A percentile compares a stretch with the other conserved stretches of the same genome.
phyloP scores from a whole-genome alignment of 1,139 yeast species.

The Geotrichum armillariae region DNA sequence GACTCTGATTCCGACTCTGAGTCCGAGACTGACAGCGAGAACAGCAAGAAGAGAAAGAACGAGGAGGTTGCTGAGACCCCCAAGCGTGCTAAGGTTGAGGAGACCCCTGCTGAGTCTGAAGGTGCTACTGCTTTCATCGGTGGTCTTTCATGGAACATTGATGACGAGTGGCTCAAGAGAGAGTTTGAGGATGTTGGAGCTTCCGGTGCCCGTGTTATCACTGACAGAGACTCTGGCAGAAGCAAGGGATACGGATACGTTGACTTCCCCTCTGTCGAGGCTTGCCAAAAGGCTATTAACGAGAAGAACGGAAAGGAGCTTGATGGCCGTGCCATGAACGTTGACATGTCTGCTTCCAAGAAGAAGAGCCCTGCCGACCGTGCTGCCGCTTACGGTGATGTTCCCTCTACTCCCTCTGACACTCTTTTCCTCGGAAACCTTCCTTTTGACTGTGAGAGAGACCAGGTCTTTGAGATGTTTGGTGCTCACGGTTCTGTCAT shows the following conservation, averaged over 20 bases:
- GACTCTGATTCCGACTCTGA: slow-evolving; percentile 34
- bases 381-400: slow-evolving; percentile 18
- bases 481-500: slow-evolving; percentile 77
- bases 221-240: slow-evolving; percentile 89
- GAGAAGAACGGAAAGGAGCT: slow-evolving; percentile 91
- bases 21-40: slow-evolving; percentile 29
- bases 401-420: slow-evolving; percentile 54
- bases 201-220: slow-evolving; percentile 83
- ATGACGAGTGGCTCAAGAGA: slow-evolving; percentile 86
- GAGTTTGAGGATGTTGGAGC: slow-evolving; percentile 86
- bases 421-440: slow-evolving; percentile 95
- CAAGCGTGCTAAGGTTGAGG: slow-evolving; percentile 46
- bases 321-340: slow-evolving; percentile 94
- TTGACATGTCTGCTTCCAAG: slow-evolving; percentile 86
- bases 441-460: slow-evolving; percentile 85
- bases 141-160: slow-evolving; percentile 95
- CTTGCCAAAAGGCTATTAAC: slow-evolving; percentile 85
- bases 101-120: slow-evolving; percentile 34
- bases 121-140: slow-evolving; percentile 88
- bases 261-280: slow-evolving; percentile 75
- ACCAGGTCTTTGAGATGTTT: slow-evolving; percentile 68
- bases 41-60: slow-evolving; percentile 28
- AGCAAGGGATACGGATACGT: slow-evolving; percentile 98
- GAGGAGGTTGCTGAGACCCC: slow-evolving; percentile 36
- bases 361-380: slow-evolving; percentile 16